A percentile compares a stretch with the other conserved stretches of the same genome.
phyloP scores from a whole-genome alignment of 1,139 yeast genomes.

The Pichia sp. region DNA sequence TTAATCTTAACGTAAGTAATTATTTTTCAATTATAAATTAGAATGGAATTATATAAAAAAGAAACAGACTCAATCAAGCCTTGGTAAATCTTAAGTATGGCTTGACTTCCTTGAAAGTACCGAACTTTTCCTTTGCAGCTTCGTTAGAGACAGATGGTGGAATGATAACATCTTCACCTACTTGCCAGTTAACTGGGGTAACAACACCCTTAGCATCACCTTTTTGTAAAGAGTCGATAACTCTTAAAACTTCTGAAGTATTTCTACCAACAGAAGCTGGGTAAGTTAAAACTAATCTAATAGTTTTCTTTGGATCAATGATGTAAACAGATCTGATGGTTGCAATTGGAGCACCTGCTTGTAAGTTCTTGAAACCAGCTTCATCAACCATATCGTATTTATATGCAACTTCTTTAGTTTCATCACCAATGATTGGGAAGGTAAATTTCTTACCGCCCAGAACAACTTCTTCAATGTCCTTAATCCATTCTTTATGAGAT shows the following conservation, averaged over 20 bases:
- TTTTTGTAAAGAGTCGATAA: slow-evolving; percentile 75
- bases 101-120: slow-evolving; percentile 72
- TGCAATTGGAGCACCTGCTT: slow-evolving; percentile 50
- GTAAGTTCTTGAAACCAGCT: slow-evolving; percentile 73
- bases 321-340: slow-evolving; percentile 85
- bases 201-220: slow-evolving; percentile 75
- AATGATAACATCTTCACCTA: slow-evolving; percentile 82
- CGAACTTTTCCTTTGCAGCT: slow-evolving; percentile 76
- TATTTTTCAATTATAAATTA: too few species aligned
- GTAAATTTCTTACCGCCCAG: slow-evolving; percentile 58
- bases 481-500: slow-evolving; percentile 74
- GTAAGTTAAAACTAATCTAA: slow-evolving; percentile 74
- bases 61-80: slow-evolving; percentile 16
- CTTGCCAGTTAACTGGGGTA: slow-evolving; percentile 71
- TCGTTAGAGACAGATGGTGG: slow-evolving; percentile 78
- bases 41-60: too few species aligned
- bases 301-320: slow-evolving; percentile 81
- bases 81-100: slow-evolving; percentile 70
- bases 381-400: slow-evolving; percentile 88
- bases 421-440: slow-evolving; percentile 86
- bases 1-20: too few species aligned
- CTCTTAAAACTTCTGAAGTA: slow-evolving; percentile 81
- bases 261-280: slow-evolving; percentile 93
- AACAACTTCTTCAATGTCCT: slow-evolving; percentile 76
- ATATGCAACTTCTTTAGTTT: slow-evolving; percentile 71